phyloP scores from a whole-genome alignment of 768 basidiomycete species.

The Kwoniella newhampshirensis region DNA sequence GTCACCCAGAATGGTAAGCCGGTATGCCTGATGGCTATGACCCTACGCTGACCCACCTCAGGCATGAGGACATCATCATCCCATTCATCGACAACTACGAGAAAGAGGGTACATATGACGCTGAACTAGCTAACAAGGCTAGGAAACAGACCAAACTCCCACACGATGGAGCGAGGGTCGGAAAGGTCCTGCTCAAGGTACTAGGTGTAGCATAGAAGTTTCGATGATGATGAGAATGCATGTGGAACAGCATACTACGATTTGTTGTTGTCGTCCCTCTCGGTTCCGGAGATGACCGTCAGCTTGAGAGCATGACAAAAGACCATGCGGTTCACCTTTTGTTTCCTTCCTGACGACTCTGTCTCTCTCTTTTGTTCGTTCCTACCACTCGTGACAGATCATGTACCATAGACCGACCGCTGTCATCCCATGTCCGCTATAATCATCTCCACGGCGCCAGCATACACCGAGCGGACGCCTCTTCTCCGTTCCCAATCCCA shows the following conservation, averaged over 20 bases:
- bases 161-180: constrained; percentile 34
- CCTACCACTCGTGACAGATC: no score
- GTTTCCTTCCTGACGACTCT: no score
- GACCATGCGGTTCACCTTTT: no score
- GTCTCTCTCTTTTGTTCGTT: no score
- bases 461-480: constrained; percentile 7
- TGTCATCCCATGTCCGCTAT: constrained; percentile 47
- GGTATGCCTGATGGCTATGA: no score
- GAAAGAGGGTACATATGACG: constrained; percentile 31
- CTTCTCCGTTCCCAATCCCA: constrained; percentile 7
- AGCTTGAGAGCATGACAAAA: no score
- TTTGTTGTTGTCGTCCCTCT: no score
- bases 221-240: no score
- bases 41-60: not conserved
- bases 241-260: no score
- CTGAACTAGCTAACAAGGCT: constrained; percentile 33
- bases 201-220: constrained; percentile 32
- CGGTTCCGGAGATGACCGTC: no score
- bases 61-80: constrained; percentile 40
- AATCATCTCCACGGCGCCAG: constrained; percentile 27
- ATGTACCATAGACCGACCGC: no score
- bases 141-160: constrained; percentile 22
- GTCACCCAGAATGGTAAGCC: constrained; percentile 41
- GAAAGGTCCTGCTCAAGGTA: constrained; percentile 29
- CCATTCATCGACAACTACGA: constrained; percentile 42